Base-by-base conservation (phyloP, 768 basidiomycete species). In the Stropharia rugosoannulata region DNA sequence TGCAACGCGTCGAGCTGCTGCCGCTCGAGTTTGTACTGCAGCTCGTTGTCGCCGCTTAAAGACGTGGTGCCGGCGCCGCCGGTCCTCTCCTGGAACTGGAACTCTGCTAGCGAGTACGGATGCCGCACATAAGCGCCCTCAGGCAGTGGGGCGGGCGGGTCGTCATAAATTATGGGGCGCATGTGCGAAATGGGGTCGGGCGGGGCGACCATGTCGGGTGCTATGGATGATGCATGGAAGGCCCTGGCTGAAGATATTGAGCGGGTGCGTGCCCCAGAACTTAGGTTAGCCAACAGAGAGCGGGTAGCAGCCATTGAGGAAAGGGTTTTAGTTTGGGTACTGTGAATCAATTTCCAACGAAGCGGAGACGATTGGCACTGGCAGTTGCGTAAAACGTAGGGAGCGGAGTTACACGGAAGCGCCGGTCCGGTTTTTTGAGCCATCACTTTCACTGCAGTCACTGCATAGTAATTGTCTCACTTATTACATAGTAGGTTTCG, bases 71-170 rank as follows among this genome's bases (percentile, higher is more conserved):
- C 61, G 49, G 47, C 66, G 57, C 61, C 61, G 40, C 66, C 65
- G 38, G 63, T 67, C 37, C 69, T 66, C 32, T 39, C 46, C 15
- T 35, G 18, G 35, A 46, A 16, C 27, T 72, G 71, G 70, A 93
- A 93, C 67, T 93, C 91, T 55, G 75, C 68, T 54, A 92, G 82
- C 12, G 91, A 92, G 72, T 93, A 93, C 3, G 90, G 91, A 66
- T 92, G 89, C 48, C 70, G 66, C 39, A 75, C 67, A 44, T 69
- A 69, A 15, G 70, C 64, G 29, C 70, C 68, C 13, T 75, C 54
- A 11, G 54, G 59, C 2, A 68, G 62, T 3, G 74, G 69, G 15
- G 73, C 64, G 9, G 75, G 74, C 9, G 73, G 73, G 63, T 86
- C 81, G 62, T 86, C 84, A 72, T 93, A 93, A 41, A 93, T 75